phyloP scores from a whole-genome alignment of 805 yeast species.

The Schwanniomyces occidentalis region DNA sequence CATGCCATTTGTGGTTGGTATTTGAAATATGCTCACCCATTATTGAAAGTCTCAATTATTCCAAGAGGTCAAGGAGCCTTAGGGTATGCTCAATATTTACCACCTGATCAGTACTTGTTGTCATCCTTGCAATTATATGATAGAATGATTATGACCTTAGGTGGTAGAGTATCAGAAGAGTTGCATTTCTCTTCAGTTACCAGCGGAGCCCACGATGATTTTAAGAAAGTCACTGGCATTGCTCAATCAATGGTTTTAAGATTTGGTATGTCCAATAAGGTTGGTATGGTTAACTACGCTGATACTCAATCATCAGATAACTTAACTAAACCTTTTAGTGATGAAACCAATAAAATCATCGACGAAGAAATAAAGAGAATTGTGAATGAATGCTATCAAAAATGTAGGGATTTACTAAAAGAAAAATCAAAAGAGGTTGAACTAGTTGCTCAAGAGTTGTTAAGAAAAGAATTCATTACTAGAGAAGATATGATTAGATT shows the following conservation, averaged over 20 bases:
- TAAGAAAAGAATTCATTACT: slow-evolving; percentile 85
- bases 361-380: slow-evolving; percentile 83
- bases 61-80: slow-evolving; percentile 97
- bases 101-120: slow-evolving; percentile 84
- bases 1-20: slow-evolving; percentile 99
- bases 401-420: slow-evolving; percentile 66
- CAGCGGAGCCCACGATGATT: slow-evolving; percentile 95
- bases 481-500: slow-evolving; percentile 91
- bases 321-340: slow-evolving; percentile 85
- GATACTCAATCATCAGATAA: slow-evolving; percentile 68
- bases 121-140: slow-evolving; percentile 78
- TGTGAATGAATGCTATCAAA: slow-evolving; percentile 69
- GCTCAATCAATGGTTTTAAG: slow-evolving; percentile 91
- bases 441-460: slow-evolving; percentile 81
- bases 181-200: slow-evolving; percentile 89
- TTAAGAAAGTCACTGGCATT: slow-evolving; percentile 91
- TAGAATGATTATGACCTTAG: slow-evolving; percentile 94
- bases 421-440: slow-evolving; percentile 78
- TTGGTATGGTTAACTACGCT: slow-evolving; percentile 79
- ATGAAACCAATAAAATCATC: slow-evolving; percentile 75
- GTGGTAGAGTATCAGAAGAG: slow-evolving; percentile 97
- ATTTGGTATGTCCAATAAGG: slow-evolving; percentile 85
- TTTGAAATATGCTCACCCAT: slow-evolving; percentile 86
- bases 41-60: slow-evolving; percentile 91
- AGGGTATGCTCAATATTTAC: slow-evolving; percentile 96